Evolutionary conservation across 2,329 filamentous ascomycete genomes (phyloP).

Genomic region (Aspergillus sp.): DNA sequence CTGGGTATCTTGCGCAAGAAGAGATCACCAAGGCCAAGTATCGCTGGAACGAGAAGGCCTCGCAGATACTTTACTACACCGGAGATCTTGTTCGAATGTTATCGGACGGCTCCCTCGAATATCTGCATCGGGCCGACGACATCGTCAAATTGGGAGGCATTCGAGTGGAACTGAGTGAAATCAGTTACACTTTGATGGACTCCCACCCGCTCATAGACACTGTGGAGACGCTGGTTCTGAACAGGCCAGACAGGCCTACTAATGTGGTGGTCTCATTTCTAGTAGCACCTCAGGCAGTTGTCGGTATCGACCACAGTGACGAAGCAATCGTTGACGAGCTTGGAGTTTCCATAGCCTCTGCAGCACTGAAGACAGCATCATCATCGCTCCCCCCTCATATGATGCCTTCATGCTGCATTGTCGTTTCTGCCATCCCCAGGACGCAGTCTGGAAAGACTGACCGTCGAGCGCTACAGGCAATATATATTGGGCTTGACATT

Average conservation of each 20-base stretch:
- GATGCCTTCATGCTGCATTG: slow-evolving; percentile 34
- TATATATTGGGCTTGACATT: slow-evolving; percentile 27
- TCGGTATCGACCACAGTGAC: background rate
- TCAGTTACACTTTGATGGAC: slow-evolving; percentile 33
- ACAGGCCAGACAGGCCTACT: slow-evolving; percentile 30
- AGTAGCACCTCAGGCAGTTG: slow-evolving; percentile 22
- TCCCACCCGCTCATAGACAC: slow-evolving; percentile 32
- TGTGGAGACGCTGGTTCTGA: slow-evolving; percentile 34
- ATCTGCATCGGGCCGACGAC: slow-evolving; percentile 28
- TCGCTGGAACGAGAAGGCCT: slow-evolving; percentile 28
- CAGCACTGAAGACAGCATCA: slow-evolving; percentile 22
- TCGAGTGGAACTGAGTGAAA: slow-evolving; percentile 30
- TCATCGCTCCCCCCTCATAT: slow-evolving; percentile 33
- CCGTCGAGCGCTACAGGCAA: slow-evolving; percentile 27
- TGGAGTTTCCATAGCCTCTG: slow-evolving; percentile 7
- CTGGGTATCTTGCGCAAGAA: slow-evolving; percentile 30
- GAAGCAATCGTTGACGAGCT: background rate
- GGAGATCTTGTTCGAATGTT: slow-evolving; percentile 34
- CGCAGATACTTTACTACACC: slow-evolving; percentile 32
- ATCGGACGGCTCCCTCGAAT: slow-evolving; percentile 25
- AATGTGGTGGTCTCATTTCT: slow-evolving; percentile 37
- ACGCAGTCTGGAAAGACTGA: slow-evolving; percentile 35
- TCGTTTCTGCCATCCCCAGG: slow-evolving; percentile 29
- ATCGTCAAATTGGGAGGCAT: slow-evolving; percentile 29
- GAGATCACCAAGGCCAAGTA: slow-evolving; percentile 32